Conservation (phyloP, 345 rosid species). For the Sapria himalayana region DNA sequence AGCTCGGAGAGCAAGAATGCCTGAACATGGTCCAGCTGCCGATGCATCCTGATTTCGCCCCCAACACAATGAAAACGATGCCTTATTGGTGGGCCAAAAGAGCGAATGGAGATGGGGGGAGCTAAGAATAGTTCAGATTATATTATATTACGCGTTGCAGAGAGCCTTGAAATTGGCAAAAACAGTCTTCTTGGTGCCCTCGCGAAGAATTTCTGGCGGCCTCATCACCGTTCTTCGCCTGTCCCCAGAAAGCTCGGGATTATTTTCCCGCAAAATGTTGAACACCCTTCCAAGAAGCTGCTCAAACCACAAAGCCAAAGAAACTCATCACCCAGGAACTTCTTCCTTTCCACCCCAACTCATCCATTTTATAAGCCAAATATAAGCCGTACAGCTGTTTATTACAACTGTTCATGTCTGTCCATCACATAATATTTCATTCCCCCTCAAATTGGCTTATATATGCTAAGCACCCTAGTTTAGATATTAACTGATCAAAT, state of each 20-base stretch:
- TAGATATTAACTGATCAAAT: too few relatives aligned
- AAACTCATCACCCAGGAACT: not conserved
- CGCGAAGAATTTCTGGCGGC: constrained; percentile 24
- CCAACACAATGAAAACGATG: too few relatives aligned
- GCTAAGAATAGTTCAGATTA: too few relatives aligned
- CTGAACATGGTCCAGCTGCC: constrained; percentile 29
- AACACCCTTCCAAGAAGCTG: constrained; percentile 24
- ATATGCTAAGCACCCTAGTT: too few relatives aligned
- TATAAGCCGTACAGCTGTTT: too few relatives aligned
- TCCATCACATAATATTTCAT: too few relatives aligned
- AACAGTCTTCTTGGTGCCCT: constrained; percentile 26
- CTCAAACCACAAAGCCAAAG: not conserved
- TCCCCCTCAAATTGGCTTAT: too few relatives aligned
- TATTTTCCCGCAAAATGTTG: constrained; percentile 22
- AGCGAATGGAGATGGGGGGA: too few relatives aligned
- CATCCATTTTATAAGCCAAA: too few relatives aligned
- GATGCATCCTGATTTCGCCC: constrained; percentile 28
- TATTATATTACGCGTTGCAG: constrained; percentile 13
- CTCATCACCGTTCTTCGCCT: constrained; percentile 29
- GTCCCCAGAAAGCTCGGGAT: constrained; percentile 28
- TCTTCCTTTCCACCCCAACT: too few relatives aligned
- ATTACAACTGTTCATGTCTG: too few relatives aligned
- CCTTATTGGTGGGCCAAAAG: too few relatives aligned
- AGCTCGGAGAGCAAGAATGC: constrained; percentile 23
- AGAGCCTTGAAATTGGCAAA: constrained; percentile 30